phyloP scores from a whole-genome alignment of 2,329 filamentous ascomycete genomes.

The Bipolaris gigantea region DNA sequence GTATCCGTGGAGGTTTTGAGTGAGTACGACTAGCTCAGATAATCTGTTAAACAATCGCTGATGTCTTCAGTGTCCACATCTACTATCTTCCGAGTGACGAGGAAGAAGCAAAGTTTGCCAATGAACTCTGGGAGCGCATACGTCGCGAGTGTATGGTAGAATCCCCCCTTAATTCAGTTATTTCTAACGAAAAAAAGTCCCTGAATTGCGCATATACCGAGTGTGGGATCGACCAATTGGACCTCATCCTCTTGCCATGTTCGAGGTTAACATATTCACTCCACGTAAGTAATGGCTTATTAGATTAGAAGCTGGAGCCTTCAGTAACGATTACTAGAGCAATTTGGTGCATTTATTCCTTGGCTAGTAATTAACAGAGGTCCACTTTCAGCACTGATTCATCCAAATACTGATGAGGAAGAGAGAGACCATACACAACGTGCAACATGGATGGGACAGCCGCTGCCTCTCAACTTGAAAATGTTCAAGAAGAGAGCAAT shows the following conservation, averaged over 20 bases:
- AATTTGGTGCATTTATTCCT: constrained; percentile 86
- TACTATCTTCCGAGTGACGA: constrained; percentile 71
- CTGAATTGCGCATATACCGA: constrained; percentile 79
- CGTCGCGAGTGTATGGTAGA: constrained; percentile 69
- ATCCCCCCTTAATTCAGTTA: not conserved
- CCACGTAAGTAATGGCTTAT: constrained; percentile 49
- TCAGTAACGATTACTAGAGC: constrained; percentile 48
- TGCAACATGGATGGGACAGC: constrained; percentile 75
- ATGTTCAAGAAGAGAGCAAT: constrained; percentile 49
- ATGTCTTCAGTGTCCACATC: constrained; percentile 64
- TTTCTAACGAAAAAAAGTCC: constrained; percentile 59
- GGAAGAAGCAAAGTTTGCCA: constrained; percentile 67
- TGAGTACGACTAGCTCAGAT: constrained; percentile 4
- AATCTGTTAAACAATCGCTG: not conserved
- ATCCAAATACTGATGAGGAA: constrained; percentile 76
- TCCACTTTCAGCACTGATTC: constrained; percentile 75
- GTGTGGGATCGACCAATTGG: constrained; percentile 78
- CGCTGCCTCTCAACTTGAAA: constrained; percentile 61
- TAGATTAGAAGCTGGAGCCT: not conserved
- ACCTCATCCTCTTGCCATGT: constrained; percentile 84
- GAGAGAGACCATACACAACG: constrained; percentile 66
- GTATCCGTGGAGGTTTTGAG: constrained; percentile 73
- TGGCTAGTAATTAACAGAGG: constrained; percentile 85
- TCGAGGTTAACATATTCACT: constrained; percentile 86
- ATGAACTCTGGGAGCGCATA: constrained; percentile 75